Conservation (phyloP, 805 yeast genomes). For the Spathaspora hagerdaliae region DNA sequence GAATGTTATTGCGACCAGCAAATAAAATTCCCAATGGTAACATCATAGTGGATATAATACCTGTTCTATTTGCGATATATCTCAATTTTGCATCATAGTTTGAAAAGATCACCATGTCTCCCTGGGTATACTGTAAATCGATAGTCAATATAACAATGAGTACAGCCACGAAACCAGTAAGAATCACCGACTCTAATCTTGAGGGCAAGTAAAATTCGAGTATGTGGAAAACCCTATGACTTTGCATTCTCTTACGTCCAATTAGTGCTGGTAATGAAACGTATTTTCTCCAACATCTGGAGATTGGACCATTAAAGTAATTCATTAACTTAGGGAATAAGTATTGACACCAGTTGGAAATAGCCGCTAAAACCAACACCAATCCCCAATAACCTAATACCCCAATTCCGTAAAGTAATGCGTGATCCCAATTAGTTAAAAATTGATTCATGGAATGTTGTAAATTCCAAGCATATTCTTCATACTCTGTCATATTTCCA, state of each 20-base stretch:
- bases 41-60: conserved; percentile 39
- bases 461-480: background rate
- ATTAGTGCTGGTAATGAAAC: conserved; percentile 25
- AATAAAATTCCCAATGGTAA: conserved; percentile 53
- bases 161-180: conserved; percentile 16
- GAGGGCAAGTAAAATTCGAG: conserved; percentile 26
- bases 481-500: background rate
- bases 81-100: conserved; percentile 17
- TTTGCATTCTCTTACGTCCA: conserved; percentile 33
- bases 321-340: conserved; percentile 35
- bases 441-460: conserved; percentile 7
- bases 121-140: conserved; percentile 1
- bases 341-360: conserved; percentile 38
- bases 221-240: background rate
- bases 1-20: conserved; percentile 50
- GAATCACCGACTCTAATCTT: conserved; percentile 28
- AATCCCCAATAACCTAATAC: conserved; percentile 46
- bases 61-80: conserved; percentile 49
- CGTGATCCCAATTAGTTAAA: conserved; percentile 17
- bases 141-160: conserved; percentile 13
- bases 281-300: conserved; percentile 19
- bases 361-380: conserved; percentile 36
- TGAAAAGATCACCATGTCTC: conserved; percentile 21
- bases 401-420: conserved; percentile 34
- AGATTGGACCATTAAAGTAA: conserved; percentile 22